Conservation (phyloP, 1,139 yeast genomes). For the Lodderomyces theae region DNA sequence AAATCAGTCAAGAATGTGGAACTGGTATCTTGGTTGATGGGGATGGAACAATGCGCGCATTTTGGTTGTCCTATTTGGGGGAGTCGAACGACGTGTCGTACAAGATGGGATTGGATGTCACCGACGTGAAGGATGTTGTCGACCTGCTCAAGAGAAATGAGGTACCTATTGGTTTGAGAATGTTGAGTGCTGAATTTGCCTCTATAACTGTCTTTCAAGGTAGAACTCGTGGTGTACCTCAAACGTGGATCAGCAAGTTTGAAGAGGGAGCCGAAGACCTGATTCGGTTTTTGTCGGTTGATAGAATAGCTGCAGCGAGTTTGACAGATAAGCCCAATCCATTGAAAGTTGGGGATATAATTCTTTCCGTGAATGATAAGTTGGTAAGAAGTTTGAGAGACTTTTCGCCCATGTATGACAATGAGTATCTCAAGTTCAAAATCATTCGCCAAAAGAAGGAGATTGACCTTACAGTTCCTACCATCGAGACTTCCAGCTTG, state of each 20-base stretch:
- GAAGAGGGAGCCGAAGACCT: slow-evolving; percentile 61
- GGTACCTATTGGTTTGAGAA: slow-evolving; percentile 55
- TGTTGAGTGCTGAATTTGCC: slow-evolving; percentile 76
- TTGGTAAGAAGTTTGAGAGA: slow-evolving; percentile 68
- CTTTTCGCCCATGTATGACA: slow-evolving; percentile 51
- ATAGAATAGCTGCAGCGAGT: slow-evolving; percentile 60
- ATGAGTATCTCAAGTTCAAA: slow-evolving; percentile 51
- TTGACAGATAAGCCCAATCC: slow-evolving; percentile 26
- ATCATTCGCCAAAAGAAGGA: slow-evolving; percentile 56
- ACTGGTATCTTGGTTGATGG: slow-evolving; percentile 78
- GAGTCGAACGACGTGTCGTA: slow-evolving; percentile 66
- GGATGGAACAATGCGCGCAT: slow-evolving; percentile 77
- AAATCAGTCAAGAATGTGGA: slow-evolving; percentile 68
- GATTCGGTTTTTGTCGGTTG: slow-evolving; percentile 69
- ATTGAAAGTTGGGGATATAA: slow-evolving; percentile 63
- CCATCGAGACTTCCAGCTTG: slow-evolving; percentile 51
- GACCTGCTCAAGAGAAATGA: slow-evolving; percentile 50
- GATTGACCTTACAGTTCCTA: slow-evolving; percentile 59
- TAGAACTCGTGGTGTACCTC: slow-evolving; percentile 81
- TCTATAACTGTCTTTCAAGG: slow-evolving; percentile 72
- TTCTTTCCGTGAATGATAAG: slow-evolving; percentile 65
- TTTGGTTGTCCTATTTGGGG: slow-evolving; percentile 83
- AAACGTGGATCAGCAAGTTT: slow-evolving; percentile 70
- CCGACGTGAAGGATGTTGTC: slow-evolving; percentile 60
- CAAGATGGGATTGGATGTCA: slow-evolving; percentile 77